Conservation (phyloP, 345 rosid genomes). For the Melastoma malabathricum region DNA sequence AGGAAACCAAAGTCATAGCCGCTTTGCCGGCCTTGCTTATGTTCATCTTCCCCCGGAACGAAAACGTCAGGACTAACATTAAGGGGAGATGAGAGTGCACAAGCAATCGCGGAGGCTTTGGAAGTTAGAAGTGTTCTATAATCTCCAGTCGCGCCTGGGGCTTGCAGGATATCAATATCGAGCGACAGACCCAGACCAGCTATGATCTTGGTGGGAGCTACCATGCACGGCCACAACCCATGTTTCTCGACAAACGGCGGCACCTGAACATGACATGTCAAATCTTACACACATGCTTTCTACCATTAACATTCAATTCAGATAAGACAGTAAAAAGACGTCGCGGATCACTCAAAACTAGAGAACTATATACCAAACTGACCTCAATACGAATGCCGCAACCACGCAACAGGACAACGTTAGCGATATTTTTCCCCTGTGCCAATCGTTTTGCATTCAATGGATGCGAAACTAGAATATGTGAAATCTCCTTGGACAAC, state of each 20-base stretch:
- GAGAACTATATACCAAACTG: constrained; percentile 2
- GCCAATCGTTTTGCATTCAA: constrained; percentile 54
- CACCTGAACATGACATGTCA: constrained; percentile 24
- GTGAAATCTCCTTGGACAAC: constrained; percentile 67
- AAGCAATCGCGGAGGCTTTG: constrained; percentile 65
- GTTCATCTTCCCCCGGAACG: constrained; percentile 80
- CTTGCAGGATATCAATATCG: constrained; percentile 80
- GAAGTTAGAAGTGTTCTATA: constrained; percentile 81
- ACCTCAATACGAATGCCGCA: constrained; percentile 98
- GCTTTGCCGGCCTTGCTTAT: constrained; percentile 51
- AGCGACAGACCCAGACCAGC: constrained; percentile 92
- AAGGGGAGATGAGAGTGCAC: constrained; percentile 67
- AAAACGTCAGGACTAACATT: constrained; percentile 50
- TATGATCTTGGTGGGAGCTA: constrained; percentile 94
- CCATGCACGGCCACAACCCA: constrained; percentile 91
- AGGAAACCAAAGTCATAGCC: constrained; percentile 96
- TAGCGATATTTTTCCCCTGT: constrained; percentile 78
- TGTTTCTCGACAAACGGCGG: constrained; percentile 66
- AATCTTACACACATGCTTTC: no score
- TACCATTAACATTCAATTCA: neutral
- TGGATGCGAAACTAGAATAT: constrained; percentile 59
- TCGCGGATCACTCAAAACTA: neutral
- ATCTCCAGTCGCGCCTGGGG: constrained; percentile 94
- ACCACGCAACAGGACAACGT: constrained; percentile 80
- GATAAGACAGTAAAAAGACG: neutral